These are phyloP conservation scores for Hypoxylon sp. DNA, from an alignment of 2,329 filamentous ascomycete genomes.

Conservation along the genomic window DNA sequence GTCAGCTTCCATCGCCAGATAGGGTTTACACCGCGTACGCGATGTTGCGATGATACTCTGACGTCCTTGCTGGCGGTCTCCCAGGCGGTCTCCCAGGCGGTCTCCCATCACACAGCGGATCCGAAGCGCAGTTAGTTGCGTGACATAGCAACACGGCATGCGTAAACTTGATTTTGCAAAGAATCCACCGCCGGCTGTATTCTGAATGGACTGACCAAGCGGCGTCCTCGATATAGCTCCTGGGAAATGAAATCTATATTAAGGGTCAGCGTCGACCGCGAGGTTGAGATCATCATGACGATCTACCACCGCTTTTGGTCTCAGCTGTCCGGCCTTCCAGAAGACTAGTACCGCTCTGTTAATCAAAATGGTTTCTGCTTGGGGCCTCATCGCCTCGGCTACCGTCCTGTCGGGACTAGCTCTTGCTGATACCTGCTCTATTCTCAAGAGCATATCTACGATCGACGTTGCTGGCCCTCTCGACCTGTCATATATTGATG, in stretches of 20 bases:
- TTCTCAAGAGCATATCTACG: constrained; percentile 44
- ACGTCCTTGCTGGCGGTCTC: constrained; percentile 20
- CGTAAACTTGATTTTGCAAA: constrained; percentile 10
- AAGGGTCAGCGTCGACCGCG: constrained; percentile 5
- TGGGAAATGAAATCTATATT: constrained; percentile 20
- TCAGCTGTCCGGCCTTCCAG: not conserved
- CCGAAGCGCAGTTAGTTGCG: constrained; percentile 16
- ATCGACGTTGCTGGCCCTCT: constrained; percentile 48
- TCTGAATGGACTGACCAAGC: not conserved
- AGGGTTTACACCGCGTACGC: not conserved
- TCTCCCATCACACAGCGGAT: constrained; percentile 11
- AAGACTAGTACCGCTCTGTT: not conserved
- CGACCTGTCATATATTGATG: constrained; percentile 47
- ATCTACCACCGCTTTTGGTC: not conserved
- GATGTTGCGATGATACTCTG: constrained; percentile 1
- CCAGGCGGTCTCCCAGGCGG: constrained; percentile 18
- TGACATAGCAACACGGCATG: constrained; percentile 16
- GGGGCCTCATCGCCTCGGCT: constrained; percentile 26
- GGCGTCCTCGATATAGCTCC: not conserved
- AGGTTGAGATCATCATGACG: not conserved
- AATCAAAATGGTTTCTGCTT: constrained; percentile 31
- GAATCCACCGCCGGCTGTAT: constrained; percentile 1
- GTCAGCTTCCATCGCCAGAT: not conserved
- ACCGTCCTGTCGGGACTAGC: constrained; percentile 31
- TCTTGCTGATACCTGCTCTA: constrained; percentile 50